Base-by-base conservation (phyloP, 306 rosid genomes). In the Glycine latifolia region DNA sequence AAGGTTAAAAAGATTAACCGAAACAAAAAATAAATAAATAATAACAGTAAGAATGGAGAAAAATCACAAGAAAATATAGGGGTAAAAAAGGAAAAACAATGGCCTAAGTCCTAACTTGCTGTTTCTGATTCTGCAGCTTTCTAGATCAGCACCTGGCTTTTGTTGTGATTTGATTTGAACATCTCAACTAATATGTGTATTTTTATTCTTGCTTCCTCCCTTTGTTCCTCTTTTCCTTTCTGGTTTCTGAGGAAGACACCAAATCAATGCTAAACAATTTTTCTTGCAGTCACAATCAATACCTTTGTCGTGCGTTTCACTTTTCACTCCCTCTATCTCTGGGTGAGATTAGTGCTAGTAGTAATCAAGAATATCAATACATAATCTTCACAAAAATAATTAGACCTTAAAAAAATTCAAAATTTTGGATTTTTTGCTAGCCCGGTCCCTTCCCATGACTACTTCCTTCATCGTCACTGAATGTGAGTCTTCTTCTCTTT, bases 401-500 rank as follows among this genome's bases (percentile, higher is more conserved):
- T 44, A 73, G 72, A 55, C 72, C 61, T 66, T 71, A 46, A 13
- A 76, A 62, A 69, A 82, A 72, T 43, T 75, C 67, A 71, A 59
- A 46, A 8, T 48, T 60, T 73, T 67, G 46, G 65, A 26, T 62
- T 83, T 79, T 37, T 68, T 70, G 80, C 74, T 79, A 82, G 47
- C 80, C 76, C 43, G 62, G 81, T 76, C 89, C 88, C 85, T 89
- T 85, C 63, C 75, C 83, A 52, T 88, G 87, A 50, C 12, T 20
- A 44, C 77, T 79, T 72, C 84, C 76, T 80, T 78, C 77, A 65
- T 76, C 67, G 81, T 86, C 86, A 72, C 50, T 72, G 78, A 89
- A 87, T 14, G 88, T 44, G 78, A 88, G 87, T 75, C 89, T 83
- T 81, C 89, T 90, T 87, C 92, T 91, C 85, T 91, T 90, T 14